Evolutionary conservation across 371 early-diverging fungal species (phyloP), one percentile per base, ranked within the genome.

Genomic region (Choanephora cucurbitarum): DNA sequence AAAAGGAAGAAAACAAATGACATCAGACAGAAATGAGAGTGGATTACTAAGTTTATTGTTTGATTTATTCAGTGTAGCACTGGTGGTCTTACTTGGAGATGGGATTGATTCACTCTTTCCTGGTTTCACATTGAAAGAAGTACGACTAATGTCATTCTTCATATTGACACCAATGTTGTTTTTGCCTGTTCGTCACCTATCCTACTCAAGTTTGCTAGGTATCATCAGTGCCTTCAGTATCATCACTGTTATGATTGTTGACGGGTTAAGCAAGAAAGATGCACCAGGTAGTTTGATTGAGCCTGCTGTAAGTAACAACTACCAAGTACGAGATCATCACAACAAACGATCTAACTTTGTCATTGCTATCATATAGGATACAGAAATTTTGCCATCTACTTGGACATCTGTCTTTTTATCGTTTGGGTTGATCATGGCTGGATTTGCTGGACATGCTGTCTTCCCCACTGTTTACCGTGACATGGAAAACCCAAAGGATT

Each of bases 211-310:
- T 53, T 49, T 82, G 28, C 48, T 82, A 5, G 83, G 83, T 24
- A 80, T 84, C 17, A 52, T 81, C 14, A 73, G 76, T 52, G 75
- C 77, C 7, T 55, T 70, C 6, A 68, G 67, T 53, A 64, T 84
- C 21, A 61, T 75, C 32, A 15, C 61, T 5, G 74, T 82, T 3
- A 59, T 84, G 52, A 18, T 82, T 17, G 22, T 64, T 28, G 80
- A 84, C 61, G 85, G 85, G 14, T 50, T 84, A 7, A 55, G 64
- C n/a, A 81, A 81, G 48, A 31, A 41, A 7, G 59, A 62, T 7
- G 60, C 65, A 5, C 90, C 89, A 6, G 90, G 89, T 21, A 81
- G 82, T 49, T 53, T 91, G 32, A 57, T 67, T 21, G 75, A 83
- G 40, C 81, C 83, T 14, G 82, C 80, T 21, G 75, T 72, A 75